phyloP scores from a whole-genome alignment of 1,139 yeast species.

The Pichia sp. region DNA sequence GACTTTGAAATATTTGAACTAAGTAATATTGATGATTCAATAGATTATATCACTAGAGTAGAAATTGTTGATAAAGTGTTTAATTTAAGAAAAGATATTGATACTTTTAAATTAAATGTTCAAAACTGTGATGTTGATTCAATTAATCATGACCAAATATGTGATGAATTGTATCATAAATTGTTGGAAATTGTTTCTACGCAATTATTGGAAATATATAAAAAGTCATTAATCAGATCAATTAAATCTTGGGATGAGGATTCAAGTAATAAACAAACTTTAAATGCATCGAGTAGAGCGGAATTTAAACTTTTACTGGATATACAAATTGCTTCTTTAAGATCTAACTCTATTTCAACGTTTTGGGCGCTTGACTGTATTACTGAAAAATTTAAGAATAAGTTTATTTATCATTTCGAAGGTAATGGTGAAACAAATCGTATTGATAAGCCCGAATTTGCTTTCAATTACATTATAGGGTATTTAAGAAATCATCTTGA shows the following conservation, averaged over 20 bases:
- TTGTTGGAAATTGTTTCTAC: conserved; percentile 1
- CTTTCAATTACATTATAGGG: conserved; percentile 49
- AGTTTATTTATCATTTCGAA: conserved; percentile 74
- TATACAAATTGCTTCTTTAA: conserved; percentile 7
- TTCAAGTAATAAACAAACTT: neutral
- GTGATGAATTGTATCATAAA: conserved; percentile 1
- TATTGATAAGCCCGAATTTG: conserved; percentile 75
- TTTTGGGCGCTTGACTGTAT: conserved; percentile 21
- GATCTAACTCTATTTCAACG: neutral
- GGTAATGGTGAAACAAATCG: conserved; percentile 56
- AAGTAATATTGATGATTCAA: neutral
- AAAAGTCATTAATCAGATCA: neutral
- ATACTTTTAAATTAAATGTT: neutral
- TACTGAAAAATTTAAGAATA: conserved; percentile 38
- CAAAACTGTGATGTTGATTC: neutral
- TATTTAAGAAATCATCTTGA: conserved; percentile 42
- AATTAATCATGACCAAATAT: neutral
- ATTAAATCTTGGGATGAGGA: conserved; percentile 10
- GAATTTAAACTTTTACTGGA: conserved; percentile 5
- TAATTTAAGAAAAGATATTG: conserved; percentile 2
- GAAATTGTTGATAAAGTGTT: neutral
- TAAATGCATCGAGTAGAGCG: neutral
- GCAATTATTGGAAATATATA: neutral
- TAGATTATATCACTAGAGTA: neutral
- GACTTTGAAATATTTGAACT: conserved; percentile 13